A percentile compares a stretch with the other conserved stretches of the same genome.
phyloP scores from a whole-genome alignment of 2,329 filamentous ascomycete species.

The Rutstroemia sp. region DNA sequence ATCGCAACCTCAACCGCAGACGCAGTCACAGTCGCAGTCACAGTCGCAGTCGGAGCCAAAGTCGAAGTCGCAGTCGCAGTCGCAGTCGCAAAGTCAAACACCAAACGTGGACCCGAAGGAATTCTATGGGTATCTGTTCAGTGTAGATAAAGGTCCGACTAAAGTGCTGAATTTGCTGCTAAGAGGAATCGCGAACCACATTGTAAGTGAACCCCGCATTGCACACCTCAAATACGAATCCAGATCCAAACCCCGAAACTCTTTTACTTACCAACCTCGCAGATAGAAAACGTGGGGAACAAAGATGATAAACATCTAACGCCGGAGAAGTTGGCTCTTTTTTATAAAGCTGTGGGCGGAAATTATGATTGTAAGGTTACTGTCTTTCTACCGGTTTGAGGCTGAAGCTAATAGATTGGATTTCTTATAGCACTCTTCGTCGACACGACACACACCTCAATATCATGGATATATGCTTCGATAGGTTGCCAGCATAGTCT shows the following conservation, averaged over 20 bases:
- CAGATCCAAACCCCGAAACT: background rate
- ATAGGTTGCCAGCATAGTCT: conserved; percentile 86
- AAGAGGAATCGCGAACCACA: conserved; percentile 58
- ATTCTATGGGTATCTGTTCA: conserved; percentile 61
- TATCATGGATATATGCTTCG: conserved; percentile 89
- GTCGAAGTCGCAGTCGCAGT: no score
- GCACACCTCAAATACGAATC: background rate
- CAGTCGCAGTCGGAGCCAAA: no score
- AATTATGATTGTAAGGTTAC: conserved; percentile 57
- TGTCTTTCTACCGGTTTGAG: background rate
- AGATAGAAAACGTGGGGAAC: conserved; percentile 54
- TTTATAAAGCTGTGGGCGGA: conserved; percentile 68
- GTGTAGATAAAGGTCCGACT: conserved; percentile 59
- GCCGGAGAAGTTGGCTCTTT: conserved; percentile 65
- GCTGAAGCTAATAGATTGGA: conserved; percentile 13
- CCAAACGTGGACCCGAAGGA: conserved; percentile 22
- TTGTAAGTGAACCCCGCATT: conserved; percentile 47
- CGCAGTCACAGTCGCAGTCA: no score
- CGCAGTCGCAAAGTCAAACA: conserved; percentile 11
- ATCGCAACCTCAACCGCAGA: no score
- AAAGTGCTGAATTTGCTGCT: conserved; percentile 60
- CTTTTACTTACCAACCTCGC: conserved; percentile 14
- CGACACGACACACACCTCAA: conserved; percentile 60
- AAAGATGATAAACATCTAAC: conserved; percentile 46
- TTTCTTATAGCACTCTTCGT: conserved; percentile 60